Conservation (phyloP, 1,139 yeast genomes). For the Diutina siamensis region DNA sequence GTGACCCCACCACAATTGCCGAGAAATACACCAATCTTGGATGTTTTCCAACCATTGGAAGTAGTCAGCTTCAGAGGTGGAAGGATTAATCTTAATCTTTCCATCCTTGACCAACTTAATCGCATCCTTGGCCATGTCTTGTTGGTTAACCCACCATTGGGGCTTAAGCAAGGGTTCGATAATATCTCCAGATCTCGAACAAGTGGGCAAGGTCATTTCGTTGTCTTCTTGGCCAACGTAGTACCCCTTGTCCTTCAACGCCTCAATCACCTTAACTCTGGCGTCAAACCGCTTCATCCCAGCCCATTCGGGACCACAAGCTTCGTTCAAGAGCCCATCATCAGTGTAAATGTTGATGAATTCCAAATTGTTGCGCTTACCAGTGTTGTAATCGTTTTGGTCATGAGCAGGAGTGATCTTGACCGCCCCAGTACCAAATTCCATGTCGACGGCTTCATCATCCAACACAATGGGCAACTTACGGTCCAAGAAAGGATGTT, state of each 20-base stretch:
- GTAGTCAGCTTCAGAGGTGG: constrained; percentile 84
- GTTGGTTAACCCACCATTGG: constrained; percentile 98
- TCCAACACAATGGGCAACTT: constrained; percentile 82
- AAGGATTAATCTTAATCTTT: constrained; percentile 71
- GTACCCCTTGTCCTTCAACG: constrained; percentile 63
- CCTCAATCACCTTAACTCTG: constrained; percentile 72
- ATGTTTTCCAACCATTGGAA: constrained; percentile 93
- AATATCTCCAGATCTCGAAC: constrained; percentile 93
- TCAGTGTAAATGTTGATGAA: constrained; percentile 85
- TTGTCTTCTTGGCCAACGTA: constrained; percentile 80
- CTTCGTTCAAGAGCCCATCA: constrained; percentile 80
- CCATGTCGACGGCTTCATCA: constrained; percentile 95
- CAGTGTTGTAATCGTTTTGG: constrained; percentile 91
- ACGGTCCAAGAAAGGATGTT: constrained; percentile 85
- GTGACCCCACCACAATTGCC: constrained; percentile 99
- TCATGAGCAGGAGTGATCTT: constrained; percentile 98
- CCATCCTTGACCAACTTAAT: constrained; percentile 80
- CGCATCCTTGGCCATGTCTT: constrained; percentile 82
- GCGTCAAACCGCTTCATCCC: constrained; percentile 96
- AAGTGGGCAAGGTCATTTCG: constrained; percentile 88
- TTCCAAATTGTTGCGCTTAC: constrained; percentile 86
- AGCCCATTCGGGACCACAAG: constrained; percentile 79
- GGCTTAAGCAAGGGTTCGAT: constrained; percentile 96
- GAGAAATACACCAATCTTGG: constrained; percentile 99
- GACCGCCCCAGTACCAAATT: constrained; percentile 99